Base-by-base conservation (phyloP, 2,329 filamentous ascomycete species). In the Pseudogymnoascus sp. region DNA sequence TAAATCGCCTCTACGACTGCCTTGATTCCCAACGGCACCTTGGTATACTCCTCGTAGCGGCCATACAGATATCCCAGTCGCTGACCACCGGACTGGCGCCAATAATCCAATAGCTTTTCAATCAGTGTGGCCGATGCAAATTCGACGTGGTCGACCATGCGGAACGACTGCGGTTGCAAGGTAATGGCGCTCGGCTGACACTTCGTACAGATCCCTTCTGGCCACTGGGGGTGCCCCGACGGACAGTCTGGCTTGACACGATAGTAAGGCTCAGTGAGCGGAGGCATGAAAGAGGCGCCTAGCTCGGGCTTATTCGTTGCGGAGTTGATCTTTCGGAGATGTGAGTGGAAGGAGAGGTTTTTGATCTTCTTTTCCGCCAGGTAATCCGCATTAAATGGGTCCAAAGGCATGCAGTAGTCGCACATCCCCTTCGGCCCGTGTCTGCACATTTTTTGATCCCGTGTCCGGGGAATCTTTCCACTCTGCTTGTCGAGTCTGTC, bases 361-460 rank as follows among this genome's bases (percentile, higher is more conserved):
- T 99, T 99, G 81, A 99, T 97, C 81, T 97, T 97, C 80, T 93
- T 95, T 69, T 99, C 93, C 31, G 85, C 84, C 15, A 99, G 82
- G 69, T 97, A 97, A 61, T 86, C 86, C n/a, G 88, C 75, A 70
- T 95, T 87, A 75, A 96, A 99, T 0, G 94, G 94, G 71, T 99
- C 94, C 59, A 97, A 77, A 0, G 95, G 95, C 84, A 96, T 96
- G 77, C 94, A 99, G 76, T 97, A 95, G 76, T 99, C 94, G 75
- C 94, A 99, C 94, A 99, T 99, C 73, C 94, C 94, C 76, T 96
- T 97, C 59, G 89, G 87, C 1, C 93, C 93, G 73, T 99, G 94
- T 64, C 90, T 87, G 77, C 94, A 99, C 92, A 99, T 94, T 72
- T 89, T 90, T 63, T 77, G 73, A 72, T 96, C 90, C 63, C 82